These are phyloP conservation scores for Podaxis rugospora DNA, from an alignment of 768 basidiomycete species.

Conservation along the genomic window DNA sequence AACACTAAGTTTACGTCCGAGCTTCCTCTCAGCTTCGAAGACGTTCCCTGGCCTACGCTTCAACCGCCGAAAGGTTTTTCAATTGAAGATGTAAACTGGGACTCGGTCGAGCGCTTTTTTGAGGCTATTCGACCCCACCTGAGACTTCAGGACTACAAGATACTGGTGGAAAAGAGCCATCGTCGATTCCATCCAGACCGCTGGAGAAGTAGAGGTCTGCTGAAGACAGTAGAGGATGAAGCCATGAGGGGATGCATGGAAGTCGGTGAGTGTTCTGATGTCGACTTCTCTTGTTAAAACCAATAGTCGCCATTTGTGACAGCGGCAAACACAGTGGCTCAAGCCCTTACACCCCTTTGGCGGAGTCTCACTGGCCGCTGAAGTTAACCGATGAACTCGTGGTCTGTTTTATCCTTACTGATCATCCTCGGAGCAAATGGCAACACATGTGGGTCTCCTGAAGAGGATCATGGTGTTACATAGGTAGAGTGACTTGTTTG, in stretches of 20 bases:
- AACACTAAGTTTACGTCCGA: constrained; percentile 47
- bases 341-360: constrained; percentile 73
- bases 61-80: constrained; percentile 45
- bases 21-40: constrained; percentile 52
- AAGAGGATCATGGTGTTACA: background rate
- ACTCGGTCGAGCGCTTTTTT: constrained; percentile 71
- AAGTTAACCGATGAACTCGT: background rate
- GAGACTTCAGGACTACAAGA: constrained; percentile 57
- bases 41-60: constrained; percentile 76
- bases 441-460: background rate
- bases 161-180: constrained; percentile 66
- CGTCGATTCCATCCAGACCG: constrained; percentile 77
- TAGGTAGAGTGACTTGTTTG: background rate
- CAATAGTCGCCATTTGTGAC: background rate
- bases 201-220: constrained; percentile 66
- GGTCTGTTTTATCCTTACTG: background rate
- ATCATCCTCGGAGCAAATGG: background rate
- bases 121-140: constrained; percentile 44
- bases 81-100: constrained; percentile 68
- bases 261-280: constrained; percentile 44
- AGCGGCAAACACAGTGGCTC: constrained; percentile 64
- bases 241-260: constrained; percentile 55
- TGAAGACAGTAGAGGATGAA: constrained; percentile 55
- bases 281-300: background rate
- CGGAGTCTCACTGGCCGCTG: constrained; percentile 22